Percentiles rank a stretch among this genome's conserved stretches.
phyloP scores from a whole-genome alignment of 208 protist species.

The Wallacemonas rigidus region DNA sequence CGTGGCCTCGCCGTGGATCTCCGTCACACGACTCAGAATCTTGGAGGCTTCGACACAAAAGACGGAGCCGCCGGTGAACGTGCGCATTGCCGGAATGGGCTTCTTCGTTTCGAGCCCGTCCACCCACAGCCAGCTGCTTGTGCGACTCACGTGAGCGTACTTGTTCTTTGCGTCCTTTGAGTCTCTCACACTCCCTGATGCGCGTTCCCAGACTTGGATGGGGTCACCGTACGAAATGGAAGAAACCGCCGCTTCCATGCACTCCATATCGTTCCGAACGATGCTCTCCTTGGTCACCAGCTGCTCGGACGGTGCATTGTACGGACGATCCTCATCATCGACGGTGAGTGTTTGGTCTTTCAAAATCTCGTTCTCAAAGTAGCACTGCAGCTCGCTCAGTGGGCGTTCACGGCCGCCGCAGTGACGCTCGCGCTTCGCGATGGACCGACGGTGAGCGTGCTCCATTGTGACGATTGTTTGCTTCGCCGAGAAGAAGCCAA shows the following conservation, averaged over 20 bases:
- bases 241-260: conserved; percentile 48
- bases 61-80: conserved; percentile 70
- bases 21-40: conserved; percentile 58
- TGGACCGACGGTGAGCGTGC: conserved; percentile 17
- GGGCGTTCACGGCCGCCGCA: conserved; percentile 29
- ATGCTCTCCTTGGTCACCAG: conserved; percentile 52
- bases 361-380: conserved; percentile 73
- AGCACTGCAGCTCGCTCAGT: conserved; percentile 61
- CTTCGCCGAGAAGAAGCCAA: conserved; percentile 86
- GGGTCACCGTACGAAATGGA: conserved; percentile 82
- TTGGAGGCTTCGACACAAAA: conserved; percentile 56
- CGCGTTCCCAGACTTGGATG: conserved; percentile 77
- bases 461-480: conserved; percentile 69
- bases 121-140: conserved; percentile 61
- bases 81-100: conserved; percentile 64
- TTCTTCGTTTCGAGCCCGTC: conserved; percentile 74
- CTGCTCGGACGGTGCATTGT: conserved; percentile 63
- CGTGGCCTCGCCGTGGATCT: conserved; percentile 68
- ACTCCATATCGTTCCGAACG: conserved; percentile 29
- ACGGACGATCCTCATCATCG: conserved; percentile 70
- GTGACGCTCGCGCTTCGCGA: conserved; percentile 49
- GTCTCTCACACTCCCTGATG: conserved; percentile 24
- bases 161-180: conserved; percentile 10
- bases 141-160: conserved; percentile 17
- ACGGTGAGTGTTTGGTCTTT: conserved; percentile 58